Conservation (phyloP, 257 asterid species). For the Scutellaria baicalensis region DNA sequence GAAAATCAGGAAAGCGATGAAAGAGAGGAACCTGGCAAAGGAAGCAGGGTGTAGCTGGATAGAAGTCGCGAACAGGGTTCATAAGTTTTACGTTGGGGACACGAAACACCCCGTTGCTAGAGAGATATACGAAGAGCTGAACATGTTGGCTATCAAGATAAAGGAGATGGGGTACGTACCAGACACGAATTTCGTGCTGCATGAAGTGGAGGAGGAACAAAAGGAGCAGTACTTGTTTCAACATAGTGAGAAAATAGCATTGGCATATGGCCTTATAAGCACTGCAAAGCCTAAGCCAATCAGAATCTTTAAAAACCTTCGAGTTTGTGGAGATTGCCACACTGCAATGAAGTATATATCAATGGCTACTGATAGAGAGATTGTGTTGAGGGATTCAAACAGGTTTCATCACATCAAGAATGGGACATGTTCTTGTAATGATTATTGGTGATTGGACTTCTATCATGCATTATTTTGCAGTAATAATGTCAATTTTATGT, state of each 20-base stretch:
- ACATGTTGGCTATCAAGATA: conserved; percentile 31
- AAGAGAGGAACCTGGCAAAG: conserved; percentile 58
- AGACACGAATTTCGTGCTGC: conserved; percentile 62
- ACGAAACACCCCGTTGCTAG: conserved; percentile 62
- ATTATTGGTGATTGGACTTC: conserved; percentile 61
- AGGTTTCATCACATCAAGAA: conserved; percentile 79
- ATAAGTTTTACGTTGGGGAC: conserved; percentile 83
- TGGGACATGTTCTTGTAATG: conserved; percentile 81
- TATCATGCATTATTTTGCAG: too few species aligned
- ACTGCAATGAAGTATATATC: conserved; percentile 65
- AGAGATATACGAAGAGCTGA: conserved; percentile 57
- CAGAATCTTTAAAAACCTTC: conserved; percentile 72
- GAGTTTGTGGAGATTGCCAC: conserved; percentile 95
- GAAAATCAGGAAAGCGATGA: conserved; percentile 60
- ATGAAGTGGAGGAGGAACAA: conserved; percentile 77
- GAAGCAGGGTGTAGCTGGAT: conserved; percentile 98
- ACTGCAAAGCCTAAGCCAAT: conserved; percentile 46
- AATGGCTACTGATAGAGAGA: conserved; percentile 62
- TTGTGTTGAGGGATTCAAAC: conserved; percentile 79
- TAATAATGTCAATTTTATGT: too few species aligned
- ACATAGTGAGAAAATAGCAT: conserved; percentile 85
- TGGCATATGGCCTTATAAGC: conserved; percentile 81
- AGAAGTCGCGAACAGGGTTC: conserved; percentile 63
- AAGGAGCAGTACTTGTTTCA: conserved; percentile 73
- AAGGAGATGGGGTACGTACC: conserved; percentile 74